Evolutionary conservation across 768 basidiomycete genomes (phyloP).

Genomic region (Neoboletus brunneissimus): DNA sequence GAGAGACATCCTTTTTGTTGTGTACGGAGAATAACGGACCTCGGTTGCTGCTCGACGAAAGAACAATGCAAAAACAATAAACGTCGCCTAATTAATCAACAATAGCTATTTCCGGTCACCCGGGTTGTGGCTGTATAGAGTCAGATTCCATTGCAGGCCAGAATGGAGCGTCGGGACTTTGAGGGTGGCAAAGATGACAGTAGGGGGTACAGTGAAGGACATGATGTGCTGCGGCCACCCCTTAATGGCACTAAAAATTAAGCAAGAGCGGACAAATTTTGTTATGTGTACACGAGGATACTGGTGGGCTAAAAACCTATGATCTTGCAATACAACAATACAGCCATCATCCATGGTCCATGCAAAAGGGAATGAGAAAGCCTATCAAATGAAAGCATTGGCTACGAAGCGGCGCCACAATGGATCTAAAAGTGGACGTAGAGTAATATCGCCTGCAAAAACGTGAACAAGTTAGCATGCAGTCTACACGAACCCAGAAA

Average conservation of each 20-base stretch:
- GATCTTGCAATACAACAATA: constrained; percentile 14
- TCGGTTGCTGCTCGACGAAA: constrained; percentile 20
- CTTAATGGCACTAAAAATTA: background rate
- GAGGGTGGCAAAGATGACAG: background rate
- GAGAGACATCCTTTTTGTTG: constrained; percentile 30
- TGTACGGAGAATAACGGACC: constrained; percentile 24
- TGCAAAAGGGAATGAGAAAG: constrained; percentile 2
- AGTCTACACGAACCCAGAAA: background rate
- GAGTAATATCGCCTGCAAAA: constrained; percentile 7
- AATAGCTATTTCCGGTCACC: background rate
- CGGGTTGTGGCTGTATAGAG: constrained; percentile 17
- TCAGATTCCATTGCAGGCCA: too few relatives aligned
- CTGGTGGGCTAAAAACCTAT: background rate
- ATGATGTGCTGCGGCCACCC: background rate
- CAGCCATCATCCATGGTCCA: constrained; percentile 11
- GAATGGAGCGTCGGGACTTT: too few relatives aligned
- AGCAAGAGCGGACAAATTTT: background rate
- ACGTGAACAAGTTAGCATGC: constrained; percentile 5
- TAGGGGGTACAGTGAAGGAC: background rate
- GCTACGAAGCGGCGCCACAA: background rate
- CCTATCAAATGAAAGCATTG: background rate
- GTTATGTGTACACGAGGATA: constrained; percentile 14
- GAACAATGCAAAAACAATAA: constrained; percentile 34
- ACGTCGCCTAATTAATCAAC: constrained; percentile 12
- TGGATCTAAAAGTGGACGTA: background rate